A percentile compares a stretch with the other conserved stretches of the same genome.
These are phyloP conservation scores for Pythium rhizo-oryzae DNA, from an alignment of 352 stramenopile species.

Conservation along the genomic window DNA sequence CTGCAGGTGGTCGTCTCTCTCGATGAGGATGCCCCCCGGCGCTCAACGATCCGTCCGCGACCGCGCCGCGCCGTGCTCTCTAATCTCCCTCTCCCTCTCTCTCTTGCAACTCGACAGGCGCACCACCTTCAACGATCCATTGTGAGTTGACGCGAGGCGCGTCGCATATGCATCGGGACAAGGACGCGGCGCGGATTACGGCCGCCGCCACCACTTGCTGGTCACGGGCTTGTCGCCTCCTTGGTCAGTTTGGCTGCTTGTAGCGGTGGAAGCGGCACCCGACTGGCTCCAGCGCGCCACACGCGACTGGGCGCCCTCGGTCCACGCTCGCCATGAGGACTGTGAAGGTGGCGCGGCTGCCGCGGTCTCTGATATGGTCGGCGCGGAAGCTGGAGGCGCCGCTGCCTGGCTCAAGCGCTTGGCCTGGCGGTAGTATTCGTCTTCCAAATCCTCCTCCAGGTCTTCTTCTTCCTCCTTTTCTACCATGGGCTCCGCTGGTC, in stretches of 20 bases:
- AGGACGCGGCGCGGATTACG: neutral
- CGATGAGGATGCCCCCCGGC: too few species aligned
- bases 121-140: neutral
- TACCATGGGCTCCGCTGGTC: slow-evolving; percentile 3
- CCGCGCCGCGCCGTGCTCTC: neutral
- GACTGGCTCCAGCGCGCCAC: slow-evolving; percentile 25
- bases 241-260: neutral
- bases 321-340: slow-evolving; percentile 14
- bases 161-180: neutral
- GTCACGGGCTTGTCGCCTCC: slow-evolving; percentile 6
- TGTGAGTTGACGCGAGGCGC: neutral
- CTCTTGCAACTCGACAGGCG: slow-evolving; percentile 10
- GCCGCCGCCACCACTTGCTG: slow-evolving; percentile 27
- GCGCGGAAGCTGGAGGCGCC: neutral
- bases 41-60: too few species aligned
- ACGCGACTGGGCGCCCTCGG: slow-evolving; percentile 11
- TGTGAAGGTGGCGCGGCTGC: neutral
- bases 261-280: too few species aligned
- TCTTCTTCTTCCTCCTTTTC: neutral
- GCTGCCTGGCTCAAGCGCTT: slow-evolving; percentile 20
- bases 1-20: neutral
- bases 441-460: slow-evolving; percentile 13
- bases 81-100: neutral
- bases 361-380: neutral
- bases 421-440: slow-evolving; percentile 23